A percentile compares a stretch with the other conserved stretches of the same genome.
phyloP scores from a whole-genome alignment of 2,329 filamentous ascomycete species.

The Lithohypha guttulata region DNA sequence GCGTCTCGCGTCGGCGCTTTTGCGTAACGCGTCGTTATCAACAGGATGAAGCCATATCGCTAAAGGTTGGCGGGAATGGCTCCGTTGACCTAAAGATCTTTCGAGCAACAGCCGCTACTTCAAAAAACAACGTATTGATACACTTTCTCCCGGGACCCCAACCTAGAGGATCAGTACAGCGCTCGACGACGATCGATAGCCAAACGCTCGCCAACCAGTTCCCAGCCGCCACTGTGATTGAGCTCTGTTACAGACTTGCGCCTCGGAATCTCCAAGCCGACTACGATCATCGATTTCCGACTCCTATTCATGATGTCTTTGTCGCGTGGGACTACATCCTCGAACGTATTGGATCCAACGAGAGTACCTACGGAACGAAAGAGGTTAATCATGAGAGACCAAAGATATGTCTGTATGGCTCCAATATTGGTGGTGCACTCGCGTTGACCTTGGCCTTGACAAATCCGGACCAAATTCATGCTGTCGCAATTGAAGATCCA shows the following conservation, averaged over 20 bases:
- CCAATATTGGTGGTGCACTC: constrained; percentile 31
- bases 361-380: background rate
- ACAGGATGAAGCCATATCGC: constrained; percentile 3
- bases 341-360: background rate
- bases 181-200: background rate
- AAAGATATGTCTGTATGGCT: constrained; percentile 25
- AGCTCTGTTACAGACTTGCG: constrained; percentile 10
- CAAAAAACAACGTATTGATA: constrained; percentile 5
- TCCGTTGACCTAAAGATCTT: constrained; percentile 7
- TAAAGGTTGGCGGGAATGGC: constrained; percentile 11
- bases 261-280: background rate
- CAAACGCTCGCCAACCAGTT: background rate
- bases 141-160: constrained; percentile 11
- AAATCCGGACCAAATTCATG: constrained; percentile 27
- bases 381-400: constrained; percentile 8
- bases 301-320: constrained; percentile 23
- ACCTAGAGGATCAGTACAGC: background rate
- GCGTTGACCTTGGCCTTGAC: constrained; percentile 34
- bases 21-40: too few relatives aligned
- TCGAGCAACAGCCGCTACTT: background rate
- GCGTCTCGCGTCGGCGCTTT: background rate
- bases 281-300: constrained; percentile 16
- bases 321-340: constrained; percentile 18
- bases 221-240: background rate
- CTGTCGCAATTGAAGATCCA: constrained; percentile 25